phyloP scores from a whole-genome alignment of 2,329 filamentous ascomycete genomes.

The Blastomyces emzantsi region DNA sequence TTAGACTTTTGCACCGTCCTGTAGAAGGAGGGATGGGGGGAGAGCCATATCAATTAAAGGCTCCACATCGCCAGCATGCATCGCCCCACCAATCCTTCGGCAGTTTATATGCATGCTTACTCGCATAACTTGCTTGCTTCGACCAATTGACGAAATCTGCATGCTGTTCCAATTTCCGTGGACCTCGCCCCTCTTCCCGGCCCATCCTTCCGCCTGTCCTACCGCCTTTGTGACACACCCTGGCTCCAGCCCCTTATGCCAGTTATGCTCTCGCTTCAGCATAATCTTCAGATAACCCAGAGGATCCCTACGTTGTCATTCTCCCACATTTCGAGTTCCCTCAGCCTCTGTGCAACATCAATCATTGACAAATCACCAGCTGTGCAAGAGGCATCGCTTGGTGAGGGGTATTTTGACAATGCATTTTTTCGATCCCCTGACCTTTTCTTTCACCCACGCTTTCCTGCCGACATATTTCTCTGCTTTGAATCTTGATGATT shows the following conservation, averaged over 20 bases:
- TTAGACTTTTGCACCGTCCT: background rate
- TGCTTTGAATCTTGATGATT: background rate
- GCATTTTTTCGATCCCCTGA: background rate
- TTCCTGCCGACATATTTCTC: background rate
- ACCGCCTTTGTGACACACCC: background rate
- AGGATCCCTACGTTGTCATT: background rate
- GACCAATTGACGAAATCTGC: background rate
- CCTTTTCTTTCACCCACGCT: background rate
- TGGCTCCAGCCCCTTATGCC: background rate
- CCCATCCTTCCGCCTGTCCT: background rate
- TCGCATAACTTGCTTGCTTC: background rate
- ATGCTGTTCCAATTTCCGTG: background rate
- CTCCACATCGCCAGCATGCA: background rate
- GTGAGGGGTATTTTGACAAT: background rate
- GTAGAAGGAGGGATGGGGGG: background rate
- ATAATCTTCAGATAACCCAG: background rate
- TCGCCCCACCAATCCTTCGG: background rate
- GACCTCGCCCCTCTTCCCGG: background rate
- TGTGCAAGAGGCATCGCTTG: background rate
- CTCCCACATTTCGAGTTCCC: background rate
- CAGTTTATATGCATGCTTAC: background rate
- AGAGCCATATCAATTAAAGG: background rate
- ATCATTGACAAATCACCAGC: conserved; percentile 1
- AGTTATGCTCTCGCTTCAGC: background rate
- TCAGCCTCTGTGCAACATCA: background rate